Percentiles rank a stretch among this genome's conserved stretches.
Conservation (phyloP, 441 rosid species). For the Daphne laureola region DNA sequence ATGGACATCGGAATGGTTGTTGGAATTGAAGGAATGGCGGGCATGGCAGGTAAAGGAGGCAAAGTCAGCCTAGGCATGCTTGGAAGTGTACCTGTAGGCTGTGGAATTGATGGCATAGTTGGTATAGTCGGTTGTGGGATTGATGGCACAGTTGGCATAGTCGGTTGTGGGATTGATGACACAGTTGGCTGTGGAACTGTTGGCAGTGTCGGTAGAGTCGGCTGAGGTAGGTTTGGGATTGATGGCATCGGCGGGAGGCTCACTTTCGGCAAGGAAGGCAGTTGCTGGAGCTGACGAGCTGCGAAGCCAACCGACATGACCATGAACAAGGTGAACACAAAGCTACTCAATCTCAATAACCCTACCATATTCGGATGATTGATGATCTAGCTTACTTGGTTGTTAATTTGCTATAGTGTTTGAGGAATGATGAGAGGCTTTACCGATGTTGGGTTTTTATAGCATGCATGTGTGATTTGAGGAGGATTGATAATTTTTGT, state of each 20-base stretch:
- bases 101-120: too few relatives aligned
- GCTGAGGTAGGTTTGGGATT: too few relatives aligned
- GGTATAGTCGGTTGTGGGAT: not conserved
- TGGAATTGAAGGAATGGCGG: conserved; percentile 12
- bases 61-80: conserved; percentile 12
- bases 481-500: too few relatives aligned
- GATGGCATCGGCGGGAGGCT: conserved; percentile 12
- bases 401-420: too few relatives aligned
- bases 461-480: too few relatives aligned
- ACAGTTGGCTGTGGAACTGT: not conserved
- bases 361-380: too few relatives aligned
- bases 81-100: not conserved
- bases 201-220: too few relatives aligned
- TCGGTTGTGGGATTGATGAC: conserved; percentile 11
- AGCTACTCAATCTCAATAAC: not conserved
- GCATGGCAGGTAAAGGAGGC: conserved; percentile 17
- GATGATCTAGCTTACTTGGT: too few relatives aligned
- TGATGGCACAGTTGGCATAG: conserved; percentile 9
- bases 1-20: conserved; percentile 8
- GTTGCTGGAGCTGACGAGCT: conserved; percentile 22
- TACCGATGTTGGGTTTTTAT: too few relatives aligned
- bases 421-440: too few relatives aligned
- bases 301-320: conserved; percentile 13
- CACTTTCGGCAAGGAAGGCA: conserved; percentile 11
- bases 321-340: conserved; percentile 9